A percentile compares a stretch with the other conserved stretches of the same genome.
These are phyloP conservation scores for Daldinia bambusicola DNA, from an alignment of 495 filamentous ascomycete species.

Conservation along the genomic window DNA sequence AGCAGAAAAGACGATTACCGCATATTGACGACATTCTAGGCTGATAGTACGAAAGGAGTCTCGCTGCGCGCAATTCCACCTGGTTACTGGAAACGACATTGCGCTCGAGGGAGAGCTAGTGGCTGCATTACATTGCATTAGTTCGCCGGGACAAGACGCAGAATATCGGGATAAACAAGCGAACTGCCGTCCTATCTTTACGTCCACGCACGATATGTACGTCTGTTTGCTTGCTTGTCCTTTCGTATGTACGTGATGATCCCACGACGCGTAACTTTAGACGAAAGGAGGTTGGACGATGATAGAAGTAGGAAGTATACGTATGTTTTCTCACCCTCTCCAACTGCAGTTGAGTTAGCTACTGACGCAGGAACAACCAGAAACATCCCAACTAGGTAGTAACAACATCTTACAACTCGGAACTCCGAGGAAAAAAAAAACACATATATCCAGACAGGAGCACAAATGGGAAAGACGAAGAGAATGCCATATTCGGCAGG, in stretches of 20 bases:
- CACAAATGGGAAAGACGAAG: slow-evolving; percentile 21
- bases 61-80: slow-evolving; percentile 23
- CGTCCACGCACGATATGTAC: background rate
- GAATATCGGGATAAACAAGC: slow-evolving; percentile 2
- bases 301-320: slow-evolving; percentile 17
- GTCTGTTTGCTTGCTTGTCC: background rate
- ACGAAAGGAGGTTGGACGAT: slow-evolving; percentile 15
- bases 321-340: background rate
- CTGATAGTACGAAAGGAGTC: slow-evolving; percentile 4
- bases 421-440: background rate
- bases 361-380: background rate
- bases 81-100: slow-evolving; percentile 39
- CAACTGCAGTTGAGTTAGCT: background rate
- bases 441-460: background rate
- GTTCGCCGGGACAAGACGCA: slow-evolving; percentile 13
- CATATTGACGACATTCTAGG: background rate
- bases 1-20: background rate
- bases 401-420: background rate
- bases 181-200: background rate
- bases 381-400: background rate
- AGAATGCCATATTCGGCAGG: slow-evolving; percentile 31
- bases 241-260: too few relatives aligned
- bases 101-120: slow-evolving; percentile 13
- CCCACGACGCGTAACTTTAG: background rate
- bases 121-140: slow-evolving; percentile 28